phyloP scores from a whole-genome alignment of 108 stramenopile species.

The Pseudonitzschia multiseries region DNA sequence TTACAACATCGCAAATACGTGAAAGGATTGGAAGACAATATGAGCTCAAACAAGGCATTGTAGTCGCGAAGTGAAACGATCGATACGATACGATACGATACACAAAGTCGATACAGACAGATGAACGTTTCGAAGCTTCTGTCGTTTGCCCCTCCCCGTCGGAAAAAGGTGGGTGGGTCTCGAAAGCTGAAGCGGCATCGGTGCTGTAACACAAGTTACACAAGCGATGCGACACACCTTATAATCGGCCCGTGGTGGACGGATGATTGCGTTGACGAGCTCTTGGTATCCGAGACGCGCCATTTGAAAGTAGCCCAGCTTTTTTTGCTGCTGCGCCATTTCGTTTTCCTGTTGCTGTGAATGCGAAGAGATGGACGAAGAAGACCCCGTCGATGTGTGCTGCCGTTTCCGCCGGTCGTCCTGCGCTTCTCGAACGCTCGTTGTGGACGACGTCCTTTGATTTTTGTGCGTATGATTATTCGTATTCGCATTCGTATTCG shows the following conservation, averaged over 20 bases:
- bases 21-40: neutral
- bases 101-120: neutral
- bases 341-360: slow-evolving; percentile 31
- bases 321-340: slow-evolving; percentile 37
- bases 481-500: too few species aligned
- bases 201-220: neutral
- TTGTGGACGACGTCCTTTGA: slow-evolving; percentile 20
- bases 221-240: slow-evolving; percentile 43
- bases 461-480: slow-evolving; percentile 21
- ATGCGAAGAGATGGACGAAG: neutral
- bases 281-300: slow-evolving; percentile 88
- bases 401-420: slow-evolving; percentile 42
- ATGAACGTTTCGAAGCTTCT: too few species aligned
- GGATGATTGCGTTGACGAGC: slow-evolving; percentile 96
- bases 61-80: slow-evolving; percentile 1
- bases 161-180: too few species aligned
- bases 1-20: neutral
- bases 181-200: neutral
- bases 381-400: slow-evolving; percentile 33
- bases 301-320: slow-evolving; percentile 75
- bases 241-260: slow-evolving; percentile 94
- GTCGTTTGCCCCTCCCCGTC: too few species aligned
- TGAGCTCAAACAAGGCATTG: slow-evolving; percentile 3
- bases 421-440: slow-evolving; percentile 21
- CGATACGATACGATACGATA: neutral